A percentile compares a stretch with the other conserved stretches of the same genome.
These are phyloP conservation scores for Phyllosticta citribraziliensis DNA, from an alignment of 2,329 filamentous ascomycete genomes.

Conservation along the genomic window DNA sequence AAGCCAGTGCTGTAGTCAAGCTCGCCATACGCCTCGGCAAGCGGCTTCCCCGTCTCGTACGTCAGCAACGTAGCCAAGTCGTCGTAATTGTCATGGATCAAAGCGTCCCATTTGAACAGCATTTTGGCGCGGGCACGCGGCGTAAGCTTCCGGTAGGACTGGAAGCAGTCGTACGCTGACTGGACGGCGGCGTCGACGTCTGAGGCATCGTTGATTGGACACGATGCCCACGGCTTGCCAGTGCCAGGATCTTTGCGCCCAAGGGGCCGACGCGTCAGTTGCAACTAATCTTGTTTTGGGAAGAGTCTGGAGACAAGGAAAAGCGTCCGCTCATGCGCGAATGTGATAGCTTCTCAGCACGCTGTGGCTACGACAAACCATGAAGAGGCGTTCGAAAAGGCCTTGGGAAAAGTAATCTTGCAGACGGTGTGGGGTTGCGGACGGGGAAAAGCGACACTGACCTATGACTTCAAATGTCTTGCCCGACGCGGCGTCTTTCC, in stretches of 20 bases:
- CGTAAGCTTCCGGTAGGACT: constrained; percentile 49
- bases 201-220: constrained; percentile 40
- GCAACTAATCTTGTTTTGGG: neutral
- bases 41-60: constrained; percentile 48
- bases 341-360: neutral
- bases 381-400: neutral
- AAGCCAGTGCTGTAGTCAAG: constrained; percentile 45
- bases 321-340: neutral
- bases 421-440: neutral
- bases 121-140: constrained; percentile 52
- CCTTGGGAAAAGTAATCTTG: neutral
- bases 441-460: constrained; percentile 16
- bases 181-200: constrained; percentile 54
- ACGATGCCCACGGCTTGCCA: constrained; percentile 39
- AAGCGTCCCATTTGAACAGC: constrained; percentile 54
- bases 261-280: neutral
- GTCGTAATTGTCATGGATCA: constrained; percentile 52
- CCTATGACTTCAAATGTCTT: constrained; percentile 49
- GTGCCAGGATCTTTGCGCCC: constrained; percentile 38
- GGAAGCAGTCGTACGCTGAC: constrained; percentile 51
- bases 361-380: neutral
- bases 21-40: constrained; percentile 42
- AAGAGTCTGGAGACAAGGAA: neutral
- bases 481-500: constrained; percentile 46
- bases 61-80: constrained; percentile 55